Conservation (phyloP, 176 grass and related monocot genomes). For the Canna indica region DNA sequence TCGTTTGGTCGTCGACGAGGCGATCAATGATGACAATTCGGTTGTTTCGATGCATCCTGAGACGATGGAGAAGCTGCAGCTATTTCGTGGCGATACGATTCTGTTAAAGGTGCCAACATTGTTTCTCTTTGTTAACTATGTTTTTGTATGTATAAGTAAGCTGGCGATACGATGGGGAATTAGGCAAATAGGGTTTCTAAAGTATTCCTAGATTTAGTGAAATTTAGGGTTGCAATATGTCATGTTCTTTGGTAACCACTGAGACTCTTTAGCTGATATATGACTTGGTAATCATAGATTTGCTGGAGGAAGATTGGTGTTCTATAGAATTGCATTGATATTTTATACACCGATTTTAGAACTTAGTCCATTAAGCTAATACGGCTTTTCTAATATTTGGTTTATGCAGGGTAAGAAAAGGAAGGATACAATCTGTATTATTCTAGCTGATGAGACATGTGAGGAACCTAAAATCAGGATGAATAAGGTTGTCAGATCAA, state of each 20-base stretch:
- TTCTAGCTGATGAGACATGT: constrained; percentile 16
- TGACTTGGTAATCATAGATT: too few relatives aligned
- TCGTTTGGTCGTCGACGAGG: constrained; percentile 34
- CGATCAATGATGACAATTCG: constrained; percentile 25
- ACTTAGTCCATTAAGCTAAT: background rate
- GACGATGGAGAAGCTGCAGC: constrained; percentile 16
- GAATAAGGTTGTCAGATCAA: constrained; percentile 72
- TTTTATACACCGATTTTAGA: too few relatives aligned
- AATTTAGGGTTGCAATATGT: too few relatives aligned
- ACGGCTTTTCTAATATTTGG: too few relatives aligned
- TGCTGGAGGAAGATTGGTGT: background rate
- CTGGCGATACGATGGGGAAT: too few relatives aligned
- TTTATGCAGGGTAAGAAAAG: constrained; percentile 34
- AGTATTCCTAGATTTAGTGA: too few relatives aligned
- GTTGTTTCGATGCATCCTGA: constrained; percentile 13
- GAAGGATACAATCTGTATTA: constrained; percentile 38
- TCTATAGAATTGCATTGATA: too few relatives aligned
- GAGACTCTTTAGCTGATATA: too few relatives aligned
- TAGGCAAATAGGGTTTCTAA: background rate
- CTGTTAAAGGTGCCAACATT: background rate
- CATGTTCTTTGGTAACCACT: too few relatives aligned
- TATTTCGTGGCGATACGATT: constrained; percentile 21
- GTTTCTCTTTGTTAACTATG: background rate
- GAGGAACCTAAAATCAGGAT: constrained; percentile 45
- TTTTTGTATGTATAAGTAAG: too few relatives aligned